Conservation (phyloP, 345 rosid species). For the Populus pruinosa region DNA sequence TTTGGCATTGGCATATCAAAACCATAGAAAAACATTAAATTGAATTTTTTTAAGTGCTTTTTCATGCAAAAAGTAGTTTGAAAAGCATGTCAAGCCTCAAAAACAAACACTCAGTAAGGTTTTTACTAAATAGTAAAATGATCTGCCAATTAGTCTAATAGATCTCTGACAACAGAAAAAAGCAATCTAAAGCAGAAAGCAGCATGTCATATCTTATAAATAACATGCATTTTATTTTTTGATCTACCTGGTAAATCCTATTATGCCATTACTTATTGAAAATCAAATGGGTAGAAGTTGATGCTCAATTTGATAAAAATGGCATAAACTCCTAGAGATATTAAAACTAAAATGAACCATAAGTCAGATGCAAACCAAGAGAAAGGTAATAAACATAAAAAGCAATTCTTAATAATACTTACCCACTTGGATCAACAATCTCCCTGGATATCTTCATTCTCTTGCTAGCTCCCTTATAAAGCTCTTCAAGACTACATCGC, state of each 20-base stretch:
- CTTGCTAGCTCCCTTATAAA: conserved; percentile 21
- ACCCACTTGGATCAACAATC: conserved; percentile 20
- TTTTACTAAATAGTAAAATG: not conserved
- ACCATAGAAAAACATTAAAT: too few species aligned
- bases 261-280: not conserved
- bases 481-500: conserved; percentile 27
- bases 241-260: not conserved
- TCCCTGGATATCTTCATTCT: conserved; percentile 29
- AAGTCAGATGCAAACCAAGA: too few species aligned
- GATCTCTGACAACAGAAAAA: too few species aligned
- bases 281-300: not conserved
- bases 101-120: not conserved
- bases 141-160: not conserved
- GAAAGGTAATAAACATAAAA: too few species aligned
- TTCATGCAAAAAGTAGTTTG: too few species aligned
- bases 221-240: not conserved
- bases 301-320: not conserved
- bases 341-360: too few species aligned
- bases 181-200: too few species aligned
- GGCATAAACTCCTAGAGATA: too few species aligned
- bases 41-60: too few species aligned
- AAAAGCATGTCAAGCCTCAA: too few species aligned
- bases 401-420: not conserved
- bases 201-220: not conserved
- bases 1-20: too few species aligned